Evolutionary conservation across 352 stramenopile species (phyloP).

Genomic region (Phytopythium litorale): DNA sequence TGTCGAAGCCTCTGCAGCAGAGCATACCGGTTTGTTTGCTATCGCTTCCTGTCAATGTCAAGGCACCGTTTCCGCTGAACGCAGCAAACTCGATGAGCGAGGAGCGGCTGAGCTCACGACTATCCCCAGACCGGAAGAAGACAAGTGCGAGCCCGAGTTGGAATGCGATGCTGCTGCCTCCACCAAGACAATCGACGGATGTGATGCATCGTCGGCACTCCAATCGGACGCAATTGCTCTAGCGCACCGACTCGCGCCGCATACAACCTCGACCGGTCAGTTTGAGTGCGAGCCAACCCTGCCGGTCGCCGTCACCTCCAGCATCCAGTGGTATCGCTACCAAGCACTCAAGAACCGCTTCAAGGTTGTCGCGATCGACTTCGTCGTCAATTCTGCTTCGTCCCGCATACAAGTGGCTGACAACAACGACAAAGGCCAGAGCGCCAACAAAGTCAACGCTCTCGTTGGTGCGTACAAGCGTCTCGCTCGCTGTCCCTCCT

Average conservation of each 20-base stretch:
- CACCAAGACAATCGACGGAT: no score
- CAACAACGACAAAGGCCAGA: neutral
- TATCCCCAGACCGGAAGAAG: no score
- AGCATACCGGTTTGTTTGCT: no score
- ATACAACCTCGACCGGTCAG: neutral
- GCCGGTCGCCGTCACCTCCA: neutral
- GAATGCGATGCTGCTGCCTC: neutral
- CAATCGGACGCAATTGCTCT: neutral
- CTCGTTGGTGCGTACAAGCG: neutral
- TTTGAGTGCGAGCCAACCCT: neutral
- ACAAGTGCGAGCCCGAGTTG: neutral
- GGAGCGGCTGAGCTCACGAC: no score
- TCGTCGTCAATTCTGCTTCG: neutral
- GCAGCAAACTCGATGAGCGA: no score
- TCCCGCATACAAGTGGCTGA: neutral
- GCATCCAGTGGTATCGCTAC: neutral
- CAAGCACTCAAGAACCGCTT: neutral
- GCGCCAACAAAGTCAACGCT: neutral
- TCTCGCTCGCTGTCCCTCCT: neutral
- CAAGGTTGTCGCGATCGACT: neutral
- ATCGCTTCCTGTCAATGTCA: no score
- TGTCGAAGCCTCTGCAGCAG: no score
- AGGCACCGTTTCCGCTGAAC: no score
- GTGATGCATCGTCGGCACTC: no score
- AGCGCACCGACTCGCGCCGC: neutral